These are phyloP conservation scores for Quercus bicolor DNA, from an alignment of 306 rosid species.

Conservation along the genomic window DNA sequence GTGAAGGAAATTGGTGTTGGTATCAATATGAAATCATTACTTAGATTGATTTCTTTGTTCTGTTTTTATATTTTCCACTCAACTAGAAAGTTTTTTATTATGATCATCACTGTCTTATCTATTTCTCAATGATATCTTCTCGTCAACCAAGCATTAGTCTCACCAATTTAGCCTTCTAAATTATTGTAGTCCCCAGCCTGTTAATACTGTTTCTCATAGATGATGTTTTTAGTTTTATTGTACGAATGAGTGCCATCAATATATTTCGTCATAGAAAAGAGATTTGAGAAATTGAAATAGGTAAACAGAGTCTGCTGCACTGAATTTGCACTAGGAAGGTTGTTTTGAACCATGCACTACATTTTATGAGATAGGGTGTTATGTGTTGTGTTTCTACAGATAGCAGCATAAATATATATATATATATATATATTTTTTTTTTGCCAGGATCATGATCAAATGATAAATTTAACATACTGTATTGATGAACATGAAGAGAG, in stretches of 20 bases:
- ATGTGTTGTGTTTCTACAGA: background rate
- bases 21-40: background rate
- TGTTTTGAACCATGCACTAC: background rate
- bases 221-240: background rate
- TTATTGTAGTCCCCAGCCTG: background rate
- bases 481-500: background rate
- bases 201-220: background rate
- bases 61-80: background rate
- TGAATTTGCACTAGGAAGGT: constrained; percentile 3
- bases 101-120: background rate
- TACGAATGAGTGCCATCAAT: background rate
- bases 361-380: constrained; percentile 3
- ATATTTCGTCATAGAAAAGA: background rate
- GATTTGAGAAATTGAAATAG: background rate
- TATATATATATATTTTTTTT: background rate
- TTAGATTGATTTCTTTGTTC: background rate
- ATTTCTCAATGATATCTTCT: background rate
- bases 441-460: background rate
- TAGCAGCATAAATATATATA: background rate
- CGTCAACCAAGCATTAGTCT: background rate
- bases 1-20: constrained; percentile 1
- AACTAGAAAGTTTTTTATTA: background rate
- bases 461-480: too few species aligned
- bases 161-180: background rate
- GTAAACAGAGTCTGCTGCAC: background rate